Conservation (phyloP, 164 flowering plant genomes). For the Hamamelis virginiana region DNA sequence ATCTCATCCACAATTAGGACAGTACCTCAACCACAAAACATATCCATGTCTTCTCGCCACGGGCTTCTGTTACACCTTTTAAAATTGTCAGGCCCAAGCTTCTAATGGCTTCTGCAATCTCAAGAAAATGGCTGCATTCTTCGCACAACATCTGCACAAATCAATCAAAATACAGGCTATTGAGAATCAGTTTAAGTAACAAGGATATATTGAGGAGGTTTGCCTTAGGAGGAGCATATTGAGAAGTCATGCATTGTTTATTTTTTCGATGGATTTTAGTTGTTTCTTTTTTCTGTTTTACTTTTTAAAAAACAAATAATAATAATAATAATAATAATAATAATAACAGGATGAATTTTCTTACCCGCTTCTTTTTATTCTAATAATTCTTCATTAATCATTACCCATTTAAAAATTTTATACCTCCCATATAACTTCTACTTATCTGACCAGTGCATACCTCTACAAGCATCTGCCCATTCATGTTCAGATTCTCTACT, state of each 20-base stretch:
- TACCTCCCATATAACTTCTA: background rate
- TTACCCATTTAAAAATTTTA: background rate
- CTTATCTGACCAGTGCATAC: slow-evolving; percentile 27
- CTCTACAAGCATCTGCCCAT: slow-evolving; percentile 81
- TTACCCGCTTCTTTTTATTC: background rate
- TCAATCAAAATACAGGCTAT: slow-evolving; percentile 1
- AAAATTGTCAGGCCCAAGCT: slow-evolving; percentile 70
- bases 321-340: too few species aligned
- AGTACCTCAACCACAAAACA: slow-evolving; percentile 83
- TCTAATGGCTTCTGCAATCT: slow-evolving; percentile 69
- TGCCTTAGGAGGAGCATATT: background rate
- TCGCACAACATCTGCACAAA: slow-evolving; percentile 71
- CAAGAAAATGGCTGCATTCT: slow-evolving; percentile 71
- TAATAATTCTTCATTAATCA: background rate
- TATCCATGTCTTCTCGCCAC: slow-evolving; percentile 68
- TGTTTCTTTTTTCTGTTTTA: background rate
- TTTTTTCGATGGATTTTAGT: background rate
- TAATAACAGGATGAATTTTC: background rate
- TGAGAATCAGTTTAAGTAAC: slow-evolving; percentile 1
- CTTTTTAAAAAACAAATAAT: too few species aligned
- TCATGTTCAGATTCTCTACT: slow-evolving; percentile 65
- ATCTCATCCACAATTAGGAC: background rate
- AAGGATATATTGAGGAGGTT: background rate
- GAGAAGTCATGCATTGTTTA: background rate
- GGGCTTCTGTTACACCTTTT: slow-evolving; percentile 64